Evolutionary conservation across 495 filamentous ascomycete species (phyloP), one percentile per base, ranked within the genome.

Genomic region (Neurospora sp.): DNA sequence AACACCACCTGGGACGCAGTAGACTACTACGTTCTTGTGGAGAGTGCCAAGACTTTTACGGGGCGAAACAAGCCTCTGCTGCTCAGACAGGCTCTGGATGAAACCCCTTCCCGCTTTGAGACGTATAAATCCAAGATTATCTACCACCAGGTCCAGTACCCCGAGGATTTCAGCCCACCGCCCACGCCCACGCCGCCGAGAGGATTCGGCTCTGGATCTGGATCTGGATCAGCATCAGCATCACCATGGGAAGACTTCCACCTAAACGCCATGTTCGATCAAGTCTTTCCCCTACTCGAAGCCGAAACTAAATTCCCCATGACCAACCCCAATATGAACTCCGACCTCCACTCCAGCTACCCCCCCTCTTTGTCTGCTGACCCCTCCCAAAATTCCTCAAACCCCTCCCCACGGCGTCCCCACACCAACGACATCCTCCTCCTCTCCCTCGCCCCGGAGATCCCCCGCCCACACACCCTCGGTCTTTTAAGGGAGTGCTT

Each of bases 11-110:
- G 82, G 61, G 71, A 81, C 61, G 73, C 80, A 20, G 85, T 89
- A 59, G 87, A 89, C 77, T 88, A 88, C 78, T 88, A 87, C 73
- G 82, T 89, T 76, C 81, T 89, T 27, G 83, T 88, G 20, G 87
- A 88, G 78, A 78, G 82, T 18, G 71, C 72, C 71, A 81, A 78
- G 72, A 88, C 86, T 9, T 88, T 88, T 73, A 87, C 86, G 10
- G 81, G 81, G 71, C 79, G 77, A 9, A 76, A 81, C 12, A 89
- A 89, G 73, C 84, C 85, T 2, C 75, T 88, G 20, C 72, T 79
- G 69, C 81, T 88, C 65, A 75, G 77, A 39, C 53, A 14, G 8
- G 53, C 53, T 14, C 1, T 61, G 12, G 53, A 35, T 2, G 76
- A 83, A 18, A 85, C 85, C 76, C 77, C 83, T 70, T 69, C 74